Evolutionary conservation across 208 protist genomes (phyloP).

Genomic region (Crithidia sp.): DNA sequence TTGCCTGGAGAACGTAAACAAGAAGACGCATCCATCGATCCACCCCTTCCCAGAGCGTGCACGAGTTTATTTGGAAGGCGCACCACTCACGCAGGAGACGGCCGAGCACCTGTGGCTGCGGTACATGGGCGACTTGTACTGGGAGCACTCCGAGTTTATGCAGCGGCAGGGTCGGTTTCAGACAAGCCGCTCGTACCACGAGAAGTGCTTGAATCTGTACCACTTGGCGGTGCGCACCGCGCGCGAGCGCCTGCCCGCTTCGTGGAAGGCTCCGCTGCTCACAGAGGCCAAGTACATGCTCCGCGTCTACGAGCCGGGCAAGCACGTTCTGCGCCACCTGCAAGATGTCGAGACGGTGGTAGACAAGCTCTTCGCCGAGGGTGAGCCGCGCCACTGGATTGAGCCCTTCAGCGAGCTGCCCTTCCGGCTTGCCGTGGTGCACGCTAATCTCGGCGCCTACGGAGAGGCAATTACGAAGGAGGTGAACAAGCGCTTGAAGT

Average conservation of each 20-base stretch:
- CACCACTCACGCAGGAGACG: constrained; percentile 89
- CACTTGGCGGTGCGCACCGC: constrained; percentile 82
- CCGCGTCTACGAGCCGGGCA: constrained; percentile 70
- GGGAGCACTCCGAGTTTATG: constrained; percentile 90
- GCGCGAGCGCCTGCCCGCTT: constrained; percentile 77
- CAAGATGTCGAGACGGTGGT: constrained; percentile 76
- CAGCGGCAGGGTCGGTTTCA: constrained; percentile 78
- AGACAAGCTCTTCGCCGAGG: constrained; percentile 67
- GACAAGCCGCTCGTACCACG: constrained; percentile 64
- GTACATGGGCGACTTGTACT: constrained; percentile 89
- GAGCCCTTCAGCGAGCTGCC: constrained; percentile 83
- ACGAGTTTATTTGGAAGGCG: constrained; percentile 76
- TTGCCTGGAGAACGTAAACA: constrained; percentile 89
- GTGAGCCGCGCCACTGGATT: constrained; percentile 84
- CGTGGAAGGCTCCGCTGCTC: constrained; percentile 83
- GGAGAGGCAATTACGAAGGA: constrained; percentile 77
- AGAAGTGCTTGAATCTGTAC: constrained; percentile 86
- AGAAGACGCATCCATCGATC: constrained; percentile 91
- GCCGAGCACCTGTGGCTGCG: constrained; percentile 92
- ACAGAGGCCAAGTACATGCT: constrained; percentile 87
- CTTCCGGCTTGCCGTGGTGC: constrained; percentile 77
- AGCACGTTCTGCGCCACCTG: constrained; percentile 63
- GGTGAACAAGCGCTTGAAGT: constrained; percentile 46
- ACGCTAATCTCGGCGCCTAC: constrained; percentile 78
- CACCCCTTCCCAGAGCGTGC: constrained; percentile 91